Percentiles rank a stretch among this genome's conserved stretches.
Conservation (phyloP, 1,284 basidiomycete genomes). For the Trametes polyzona region DNA sequence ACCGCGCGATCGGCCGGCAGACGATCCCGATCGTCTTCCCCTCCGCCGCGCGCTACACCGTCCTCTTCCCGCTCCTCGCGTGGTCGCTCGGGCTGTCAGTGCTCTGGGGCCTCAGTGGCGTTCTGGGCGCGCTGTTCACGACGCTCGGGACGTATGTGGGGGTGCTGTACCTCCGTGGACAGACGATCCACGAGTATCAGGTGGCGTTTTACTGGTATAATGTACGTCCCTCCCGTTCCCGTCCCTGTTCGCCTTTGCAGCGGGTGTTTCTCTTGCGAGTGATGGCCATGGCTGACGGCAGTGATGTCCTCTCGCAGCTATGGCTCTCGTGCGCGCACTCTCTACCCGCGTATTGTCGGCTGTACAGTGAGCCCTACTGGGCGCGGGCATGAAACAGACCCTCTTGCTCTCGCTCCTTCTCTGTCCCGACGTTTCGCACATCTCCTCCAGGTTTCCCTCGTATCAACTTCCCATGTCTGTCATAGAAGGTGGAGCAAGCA, state of each 20-base stretch:
- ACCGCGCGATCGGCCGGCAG: slow-evolving; percentile 30
- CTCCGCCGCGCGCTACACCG: not conserved
- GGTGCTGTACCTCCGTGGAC: slow-evolving; percentile 12
- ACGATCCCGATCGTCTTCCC: slow-evolving; percentile 36
- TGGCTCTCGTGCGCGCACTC: slow-evolving; percentile 24
- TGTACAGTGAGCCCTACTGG: slow-evolving; percentile 4
- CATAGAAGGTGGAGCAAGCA: no score
- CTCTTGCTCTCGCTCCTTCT: not conserved
- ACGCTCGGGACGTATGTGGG: slow-evolving; percentile 16
- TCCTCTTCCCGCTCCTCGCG: slow-evolving; percentile 12
- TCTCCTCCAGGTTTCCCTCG: no score
- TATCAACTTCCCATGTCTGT: no score
- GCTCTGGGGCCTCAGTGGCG: slow-evolving; percentile 17
- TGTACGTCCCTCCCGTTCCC: slow-evolving; percentile 10
- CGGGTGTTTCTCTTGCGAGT: no score
- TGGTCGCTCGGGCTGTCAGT: slow-evolving; percentile 21
- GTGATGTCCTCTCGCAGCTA: slow-evolving; percentile 1
- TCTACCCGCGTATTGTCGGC: slow-evolving; percentile 16
- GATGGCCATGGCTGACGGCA: not conserved
- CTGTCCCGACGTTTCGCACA: no score
- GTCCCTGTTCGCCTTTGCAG: no score
- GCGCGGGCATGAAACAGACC: not conserved
- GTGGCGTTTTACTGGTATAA: slow-evolving; percentile 29
- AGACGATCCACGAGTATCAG: slow-evolving; percentile 17
- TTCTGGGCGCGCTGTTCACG: slow-evolving; percentile 6